These are phyloP conservation scores for Arabidopsis lyrata DNA, from an alignment of 441 rosid species.

Conservation along the genomic window DNA sequence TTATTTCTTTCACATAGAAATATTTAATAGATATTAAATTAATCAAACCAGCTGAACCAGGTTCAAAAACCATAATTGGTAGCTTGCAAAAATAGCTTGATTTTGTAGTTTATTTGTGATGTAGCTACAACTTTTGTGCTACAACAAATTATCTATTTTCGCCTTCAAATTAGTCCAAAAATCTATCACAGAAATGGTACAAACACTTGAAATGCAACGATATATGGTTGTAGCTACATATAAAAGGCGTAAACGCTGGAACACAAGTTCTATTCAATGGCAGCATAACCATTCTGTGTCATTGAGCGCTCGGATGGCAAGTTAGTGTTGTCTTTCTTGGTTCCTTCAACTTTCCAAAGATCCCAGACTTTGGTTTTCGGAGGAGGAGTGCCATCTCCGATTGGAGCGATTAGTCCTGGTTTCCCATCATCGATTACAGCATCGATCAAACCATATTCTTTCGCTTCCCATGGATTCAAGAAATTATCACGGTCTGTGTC, in stretches of 20 bases:
- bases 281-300: constrained; percentile 49
- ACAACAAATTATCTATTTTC: constrained; percentile 3
- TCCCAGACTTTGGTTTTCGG: constrained; percentile 78
- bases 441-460: constrained; percentile 84
- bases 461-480: constrained; percentile 92
- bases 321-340: constrained; percentile 59
- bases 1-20: not conserved
- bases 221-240: constrained; percentile 26
- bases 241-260: not conserved
- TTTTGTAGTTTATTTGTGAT: not conserved
- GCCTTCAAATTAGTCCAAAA: constrained; percentile 30
- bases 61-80: not conserved
- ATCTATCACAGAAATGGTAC: constrained; percentile 21
- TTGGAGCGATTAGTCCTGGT: constrained; percentile 84
- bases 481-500: constrained; percentile 86
- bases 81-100: not conserved
- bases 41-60: not conserved
- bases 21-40: no score
- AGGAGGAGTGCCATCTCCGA: constrained; percentile 67
- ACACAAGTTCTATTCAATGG: constrained; percentile 33
- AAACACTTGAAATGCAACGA: constrained; percentile 8
- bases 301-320: constrained; percentile 66
- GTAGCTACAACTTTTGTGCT: not conserved
- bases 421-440: constrained; percentile 85
- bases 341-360: constrained; percentile 73